These are phyloP conservation scores for Naganishia sp. DNA, from an alignment of 1,284 basidiomycete species.

Conservation along the genomic window DNA sequence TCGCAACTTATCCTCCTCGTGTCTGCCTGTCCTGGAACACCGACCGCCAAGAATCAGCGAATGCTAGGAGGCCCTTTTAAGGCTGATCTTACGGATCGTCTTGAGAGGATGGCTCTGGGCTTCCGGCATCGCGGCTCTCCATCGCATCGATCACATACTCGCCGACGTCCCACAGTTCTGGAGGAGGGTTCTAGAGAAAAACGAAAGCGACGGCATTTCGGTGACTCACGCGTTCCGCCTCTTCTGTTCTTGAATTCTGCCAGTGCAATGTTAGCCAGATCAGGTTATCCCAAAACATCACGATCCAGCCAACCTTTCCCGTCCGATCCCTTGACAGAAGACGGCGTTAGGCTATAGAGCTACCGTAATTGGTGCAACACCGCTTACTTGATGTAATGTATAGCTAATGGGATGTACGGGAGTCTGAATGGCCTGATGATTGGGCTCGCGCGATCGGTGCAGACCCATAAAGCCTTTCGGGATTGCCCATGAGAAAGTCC, in stretches of 20 bases:
- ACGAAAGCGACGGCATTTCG: background rate
- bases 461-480: slow-evolving; percentile 31
- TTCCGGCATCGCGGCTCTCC: slow-evolving; percentile 24
- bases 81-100: slow-evolving; percentile 9
- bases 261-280: background rate
- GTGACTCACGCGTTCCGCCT: slow-evolving; percentile 23
- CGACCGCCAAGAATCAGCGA: background rate
- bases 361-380: no score
- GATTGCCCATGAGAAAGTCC: slow-evolving; percentile 29
- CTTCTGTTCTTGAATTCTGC: slow-evolving; percentile 29
- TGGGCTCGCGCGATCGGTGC: slow-evolving; percentile 10
- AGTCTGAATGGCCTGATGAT: slow-evolving; percentile 29
- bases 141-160: slow-evolving; percentile 28
- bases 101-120: slow-evolving; percentile 18
- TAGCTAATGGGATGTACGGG: slow-evolving; percentile 28
- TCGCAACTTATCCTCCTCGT: slow-evolving; percentile 26
- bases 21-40: background rate
- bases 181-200: background rate
- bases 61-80: no score
- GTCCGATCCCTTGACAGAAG: slow-evolving; percentile 19
- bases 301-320: slow-evolving; percentile 10
- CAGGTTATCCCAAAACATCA: no score
- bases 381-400: slow-evolving; percentile 26
- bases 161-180: slow-evolving; percentile 30
- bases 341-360: background rate